A percentile compares a stretch with the other conserved stretches of the same genome.
phyloP scores from a whole-genome alignment of 108 stramenopile genomes.

The Seminavis robusta region DNA sequence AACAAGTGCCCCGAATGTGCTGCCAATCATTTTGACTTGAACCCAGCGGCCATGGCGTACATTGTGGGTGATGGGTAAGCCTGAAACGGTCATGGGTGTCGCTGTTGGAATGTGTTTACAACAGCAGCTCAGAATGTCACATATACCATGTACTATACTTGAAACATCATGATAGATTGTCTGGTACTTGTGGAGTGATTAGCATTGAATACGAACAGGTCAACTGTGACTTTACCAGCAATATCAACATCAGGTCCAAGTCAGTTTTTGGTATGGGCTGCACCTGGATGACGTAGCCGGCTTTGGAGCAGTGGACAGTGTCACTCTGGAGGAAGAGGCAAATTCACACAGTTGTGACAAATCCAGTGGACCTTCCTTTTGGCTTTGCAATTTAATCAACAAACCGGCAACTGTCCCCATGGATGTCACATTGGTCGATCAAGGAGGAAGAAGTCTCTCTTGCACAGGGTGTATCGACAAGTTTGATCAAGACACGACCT shows the following conservation, averaged over 20 bases:
- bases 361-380: constrained; percentile 10
- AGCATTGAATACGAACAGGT: constrained; percentile 1
- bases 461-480: constrained; percentile 3
- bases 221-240: constrained; percentile 3
- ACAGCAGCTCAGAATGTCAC: too few species aligned
- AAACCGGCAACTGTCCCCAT: background rate
- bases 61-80: constrained; percentile 13
- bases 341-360: constrained; percentile 5
- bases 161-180: too few species aligned
- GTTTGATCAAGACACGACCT: background rate
- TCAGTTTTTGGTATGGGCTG: constrained; percentile 13
- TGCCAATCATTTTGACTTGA: constrained; percentile 10
- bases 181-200: constrained; percentile 18
- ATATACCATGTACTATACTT: too few species aligned
- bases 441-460: constrained; percentile 4
- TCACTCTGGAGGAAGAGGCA: too few species aligned
- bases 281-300: constrained; percentile 16
- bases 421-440: too few species aligned
- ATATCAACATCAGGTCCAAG: constrained; percentile 17
- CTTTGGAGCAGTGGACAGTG: too few species aligned
- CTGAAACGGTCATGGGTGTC: too few species aligned
- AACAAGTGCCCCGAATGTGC: constrained; percentile 15
- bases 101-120: too few species aligned
- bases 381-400: constrained; percentile 4
- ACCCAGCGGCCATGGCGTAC: constrained; percentile 3